phyloP scores from a whole-genome alignment of 2,329 filamentous ascomycete genomes.

The Aciculosporium take region DNA sequence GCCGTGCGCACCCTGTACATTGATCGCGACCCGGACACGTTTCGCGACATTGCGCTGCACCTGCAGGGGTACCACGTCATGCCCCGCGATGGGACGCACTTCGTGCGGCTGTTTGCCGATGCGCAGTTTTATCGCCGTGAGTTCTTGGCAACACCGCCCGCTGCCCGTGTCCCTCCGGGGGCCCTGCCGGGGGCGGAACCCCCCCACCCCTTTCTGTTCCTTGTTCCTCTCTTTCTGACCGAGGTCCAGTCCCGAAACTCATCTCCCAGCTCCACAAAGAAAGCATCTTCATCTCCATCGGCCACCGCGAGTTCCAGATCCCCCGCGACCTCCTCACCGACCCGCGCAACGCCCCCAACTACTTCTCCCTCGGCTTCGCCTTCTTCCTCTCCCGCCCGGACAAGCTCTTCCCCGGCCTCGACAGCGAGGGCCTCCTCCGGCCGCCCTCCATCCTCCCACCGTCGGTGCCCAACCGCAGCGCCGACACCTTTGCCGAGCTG shows the following conservation, averaged over 20 bases:
- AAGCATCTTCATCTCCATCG: slow-evolving; percentile 84
- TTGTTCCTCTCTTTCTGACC: neutral
- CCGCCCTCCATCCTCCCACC: slow-evolving; percentile 79
- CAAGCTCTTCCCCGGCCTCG: slow-evolving; percentile 75
- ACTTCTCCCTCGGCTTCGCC: slow-evolving; percentile 81
- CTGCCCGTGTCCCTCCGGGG: no score
- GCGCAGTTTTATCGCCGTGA: slow-evolving; percentile 83
- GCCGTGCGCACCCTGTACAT: slow-evolving; percentile 75
- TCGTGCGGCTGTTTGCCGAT: slow-evolving; percentile 84
- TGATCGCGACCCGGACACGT: slow-evolving; percentile 80
- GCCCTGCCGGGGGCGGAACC: no score
- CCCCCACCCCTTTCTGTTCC: neutral
- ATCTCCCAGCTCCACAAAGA: slow-evolving; percentile 85
- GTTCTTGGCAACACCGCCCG: slow-evolving; percentile 14
- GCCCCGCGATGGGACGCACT: slow-evolving; percentile 71
- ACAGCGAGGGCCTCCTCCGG: slow-evolving; percentile 63
- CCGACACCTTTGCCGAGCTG: slow-evolving; percentile 73
- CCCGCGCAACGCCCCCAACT: slow-evolving; percentile 87
- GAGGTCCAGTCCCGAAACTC: slow-evolving; percentile 64
- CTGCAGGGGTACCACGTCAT: slow-evolving; percentile 82
- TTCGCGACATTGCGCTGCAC: slow-evolving; percentile 78
- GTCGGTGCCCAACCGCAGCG: slow-evolving; percentile 63
- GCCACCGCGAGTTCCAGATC: slow-evolving; percentile 75
- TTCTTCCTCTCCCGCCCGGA: slow-evolving; percentile 71
- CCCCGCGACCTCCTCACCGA: slow-evolving; percentile 73